Evolutionary conservation across 2,329 filamentous ascomycete species (phyloP).

Genomic region (Moelleriella libera): DNA sequence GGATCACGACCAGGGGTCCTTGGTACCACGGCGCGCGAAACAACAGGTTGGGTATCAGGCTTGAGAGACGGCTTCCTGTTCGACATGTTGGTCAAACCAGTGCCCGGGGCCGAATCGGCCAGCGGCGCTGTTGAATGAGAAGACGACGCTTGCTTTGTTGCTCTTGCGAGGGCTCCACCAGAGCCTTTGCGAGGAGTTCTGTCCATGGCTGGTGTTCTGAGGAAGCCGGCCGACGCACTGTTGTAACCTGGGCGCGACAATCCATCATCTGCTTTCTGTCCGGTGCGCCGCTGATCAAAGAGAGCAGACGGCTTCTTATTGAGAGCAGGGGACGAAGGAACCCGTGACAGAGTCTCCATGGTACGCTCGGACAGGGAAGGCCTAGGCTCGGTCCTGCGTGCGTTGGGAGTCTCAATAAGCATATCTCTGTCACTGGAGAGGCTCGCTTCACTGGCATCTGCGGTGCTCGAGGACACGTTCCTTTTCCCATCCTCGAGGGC

Average conservation of each 20-base stretch:
- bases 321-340: conserved; percentile 64
- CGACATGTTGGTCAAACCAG: too few species aligned
- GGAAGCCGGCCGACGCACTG: conserved; percentile 46
- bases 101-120: too few species aligned
- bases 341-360: conserved; percentile 65
- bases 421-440: conserved; percentile 3
- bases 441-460: too few species aligned
- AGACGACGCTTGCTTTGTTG: too few species aligned
- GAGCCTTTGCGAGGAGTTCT: conserved; percentile 25
- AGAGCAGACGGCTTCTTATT: conserved; percentile 57
- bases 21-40: too few species aligned
- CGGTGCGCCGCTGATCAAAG: conserved; percentile 50
- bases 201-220: conserved; percentile 26
- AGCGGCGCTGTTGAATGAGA: too few species aligned
- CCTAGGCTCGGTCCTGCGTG: conserved; percentile 13
- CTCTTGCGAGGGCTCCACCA: neutral
- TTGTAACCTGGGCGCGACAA: conserved; percentile 39
- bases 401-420: conserved; percentile 9
- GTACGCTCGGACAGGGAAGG: conserved; percentile 70
- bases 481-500: too few species aligned
- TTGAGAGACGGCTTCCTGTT: too few species aligned
- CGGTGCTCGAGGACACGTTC: too few species aligned
- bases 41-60: too few species aligned
- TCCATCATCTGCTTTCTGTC: conserved; percentile 29
- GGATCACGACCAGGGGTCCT: too few species aligned